Evolutionary conservation across 805 yeast species (phyloP).

Genomic region (Saturnispora bothae): DNA sequence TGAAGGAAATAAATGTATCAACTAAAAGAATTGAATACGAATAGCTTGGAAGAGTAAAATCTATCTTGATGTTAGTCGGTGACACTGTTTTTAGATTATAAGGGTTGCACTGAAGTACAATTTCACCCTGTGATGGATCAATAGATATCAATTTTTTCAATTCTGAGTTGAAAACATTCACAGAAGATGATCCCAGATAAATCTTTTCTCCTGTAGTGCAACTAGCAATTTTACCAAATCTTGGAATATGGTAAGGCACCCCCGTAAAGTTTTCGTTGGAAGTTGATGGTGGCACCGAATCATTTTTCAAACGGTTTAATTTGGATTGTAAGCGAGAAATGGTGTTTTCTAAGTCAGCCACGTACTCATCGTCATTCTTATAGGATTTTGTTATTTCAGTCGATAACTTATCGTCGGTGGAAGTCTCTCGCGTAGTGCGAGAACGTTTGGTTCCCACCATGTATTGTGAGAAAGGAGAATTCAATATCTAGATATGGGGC

Average conservation of each 20-base stretch:
- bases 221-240: slow-evolving; percentile 37
- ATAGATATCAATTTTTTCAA: slow-evolving; percentile 40
- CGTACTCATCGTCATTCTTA: no score
- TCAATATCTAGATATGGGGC: no score
- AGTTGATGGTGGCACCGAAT: no score
- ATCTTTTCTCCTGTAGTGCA: slow-evolving; percentile 46
- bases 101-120: slow-evolving; percentile 70
- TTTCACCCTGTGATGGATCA: slow-evolving; percentile 35
- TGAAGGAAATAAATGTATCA: slow-evolving; percentile 67
- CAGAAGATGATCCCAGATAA: slow-evolving; percentile 73
- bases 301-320: no score
- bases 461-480: no score
- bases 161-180: slow-evolving; percentile 73
- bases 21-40: slow-evolving; percentile 66
- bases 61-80: slow-evolving; percentile 35
- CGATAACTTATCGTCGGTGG: no score
- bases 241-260: not conserved
- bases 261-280: no score
- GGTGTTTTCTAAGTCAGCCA: not conserved
- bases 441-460: no score
- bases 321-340: no score
- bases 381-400: no score
- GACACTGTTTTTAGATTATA: slow-evolving; percentile 28
- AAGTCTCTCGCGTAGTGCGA: no score
- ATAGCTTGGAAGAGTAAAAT: slow-evolving; percentile 65